These are phyloP conservation scores for Ophiostoma montium DNA, from an alignment of 2,329 filamentous ascomycete species.

Conservation along the genomic window DNA sequence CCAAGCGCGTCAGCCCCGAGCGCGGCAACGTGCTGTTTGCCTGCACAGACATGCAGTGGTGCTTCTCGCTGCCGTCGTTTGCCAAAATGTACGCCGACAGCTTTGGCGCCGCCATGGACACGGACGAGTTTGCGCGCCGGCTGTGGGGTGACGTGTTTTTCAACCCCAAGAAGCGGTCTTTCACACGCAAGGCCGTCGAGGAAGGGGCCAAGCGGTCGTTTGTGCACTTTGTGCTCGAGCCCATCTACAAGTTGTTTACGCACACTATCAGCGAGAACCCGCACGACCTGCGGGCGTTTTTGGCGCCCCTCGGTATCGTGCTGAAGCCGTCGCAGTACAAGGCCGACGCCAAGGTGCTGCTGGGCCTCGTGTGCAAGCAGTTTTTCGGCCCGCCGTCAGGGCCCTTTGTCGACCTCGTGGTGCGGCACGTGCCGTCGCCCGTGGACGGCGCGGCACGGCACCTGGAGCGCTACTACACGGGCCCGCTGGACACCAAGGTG, in stretches of 20 bases:
- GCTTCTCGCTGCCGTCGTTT: constrained; percentile 87
- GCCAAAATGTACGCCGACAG: constrained; percentile 91
- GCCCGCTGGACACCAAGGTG: constrained; percentile 68
- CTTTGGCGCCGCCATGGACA: constrained; percentile 68
- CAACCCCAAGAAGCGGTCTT: constrained; percentile 79
- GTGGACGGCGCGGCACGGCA: constrained; percentile 61
- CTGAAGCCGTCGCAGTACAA: constrained; percentile 90
- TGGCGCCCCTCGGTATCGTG: constrained; percentile 65
- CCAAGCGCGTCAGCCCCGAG: constrained; percentile 75
- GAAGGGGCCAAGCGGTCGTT: constrained; percentile 73
- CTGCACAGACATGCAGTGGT: constrained; percentile 89
- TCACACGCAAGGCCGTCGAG: constrained; percentile 76
- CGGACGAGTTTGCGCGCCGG: constrained; percentile 66
- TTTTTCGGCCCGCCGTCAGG: constrained; percentile 75
- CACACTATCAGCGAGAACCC: constrained; percentile 88
- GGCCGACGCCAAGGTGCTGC: constrained; percentile 73
- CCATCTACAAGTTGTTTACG: constrained; percentile 94
- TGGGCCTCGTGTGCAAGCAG: constrained; percentile 82
- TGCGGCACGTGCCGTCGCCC: constrained; percentile 79
- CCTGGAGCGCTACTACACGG: constrained; percentile 81
- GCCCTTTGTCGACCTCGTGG: constrained; percentile 92
- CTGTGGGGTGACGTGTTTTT: constrained; percentile 97
- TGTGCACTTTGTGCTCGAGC: constrained; percentile 87
- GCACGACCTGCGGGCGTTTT: constrained; percentile 64
- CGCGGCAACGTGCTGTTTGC: constrained; percentile 98